phyloP scores from a whole-genome alignment of 2,329 filamentous ascomycete species.

The Capronia coronata region DNA sequence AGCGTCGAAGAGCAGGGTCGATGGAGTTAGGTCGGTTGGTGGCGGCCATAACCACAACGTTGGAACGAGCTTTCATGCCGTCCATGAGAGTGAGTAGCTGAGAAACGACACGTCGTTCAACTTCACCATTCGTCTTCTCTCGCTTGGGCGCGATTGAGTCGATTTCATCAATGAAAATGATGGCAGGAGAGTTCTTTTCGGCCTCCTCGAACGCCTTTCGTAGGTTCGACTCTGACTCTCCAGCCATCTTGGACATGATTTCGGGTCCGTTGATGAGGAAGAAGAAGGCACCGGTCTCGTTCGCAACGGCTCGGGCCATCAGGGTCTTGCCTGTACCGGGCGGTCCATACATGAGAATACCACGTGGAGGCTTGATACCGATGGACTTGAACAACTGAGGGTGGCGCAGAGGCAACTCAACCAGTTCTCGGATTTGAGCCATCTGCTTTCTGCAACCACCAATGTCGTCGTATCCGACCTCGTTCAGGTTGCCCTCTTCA shows the following conservation, averaged over 20 bases:
- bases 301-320: conserved; percentile 97
- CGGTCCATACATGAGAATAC: conserved; percentile 93
- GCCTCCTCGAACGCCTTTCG: conserved; percentile 99
- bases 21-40: conserved; percentile 99
- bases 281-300: conserved; percentile 98
- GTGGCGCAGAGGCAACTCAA: conserved; percentile 92
- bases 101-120: conserved; percentile 96
- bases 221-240: conserved; percentile 96
- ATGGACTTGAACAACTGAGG: conserved; percentile 99
- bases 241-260: conserved; percentile 99
- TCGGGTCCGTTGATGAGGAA: conserved; percentile 99
- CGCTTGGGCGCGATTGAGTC: conserved; percentile 98
- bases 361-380: conserved; percentile 97
- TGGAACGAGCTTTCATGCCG: conserved; percentile 98
- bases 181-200: conserved; percentile 97
- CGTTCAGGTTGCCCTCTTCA: conserved; percentile 97
- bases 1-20: conserved; percentile 92
- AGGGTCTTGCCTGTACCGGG: conserved; percentile 99
- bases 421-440: conserved; percentile 98
- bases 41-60: conserved; percentile 97
- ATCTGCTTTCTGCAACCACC: conserved; percentile 99
- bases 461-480: conserved; percentile 98
- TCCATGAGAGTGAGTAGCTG: conserved; percentile 98
- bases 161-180: conserved; percentile 99
- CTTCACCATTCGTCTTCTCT: conserved; percentile 99